Evolutionary conservation across 208 protist genomes (phyloP).

Genomic region (Leishmania gerbilli): DNA sequence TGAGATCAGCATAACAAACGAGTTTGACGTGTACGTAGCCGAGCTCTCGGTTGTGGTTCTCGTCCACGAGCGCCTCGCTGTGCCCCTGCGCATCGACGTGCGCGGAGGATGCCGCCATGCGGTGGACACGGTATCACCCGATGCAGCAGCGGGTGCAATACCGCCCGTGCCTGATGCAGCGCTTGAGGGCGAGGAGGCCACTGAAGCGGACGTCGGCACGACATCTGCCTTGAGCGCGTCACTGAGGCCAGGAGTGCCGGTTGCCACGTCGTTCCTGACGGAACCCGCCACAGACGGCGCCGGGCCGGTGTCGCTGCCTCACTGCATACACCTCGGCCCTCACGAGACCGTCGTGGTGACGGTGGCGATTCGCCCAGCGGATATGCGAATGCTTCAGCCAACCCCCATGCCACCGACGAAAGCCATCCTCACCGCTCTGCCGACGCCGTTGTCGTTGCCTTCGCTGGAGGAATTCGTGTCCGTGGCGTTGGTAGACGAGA

Average conservation of each 20-base stretch:
- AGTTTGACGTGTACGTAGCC: slow-evolving; percentile 43
- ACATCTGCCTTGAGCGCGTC: background rate
- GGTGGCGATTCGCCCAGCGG: slow-evolving; percentile 19
- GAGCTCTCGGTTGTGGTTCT: slow-evolving; percentile 38
- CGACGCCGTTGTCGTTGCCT: slow-evolving; percentile 33
- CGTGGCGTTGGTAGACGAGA: slow-evolving; percentile 74
- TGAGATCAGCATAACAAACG: slow-evolving; percentile 54
- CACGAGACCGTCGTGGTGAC: slow-evolving; percentile 30
- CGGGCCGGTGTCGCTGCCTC: slow-evolving; percentile 20
- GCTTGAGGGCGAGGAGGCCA: background rate
- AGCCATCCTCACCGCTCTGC: background rate
- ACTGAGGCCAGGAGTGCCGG: background rate
- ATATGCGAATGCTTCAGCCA: background rate
- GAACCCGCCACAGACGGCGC: slow-evolving; percentile 2
- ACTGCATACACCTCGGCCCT: slow-evolving; percentile 28
- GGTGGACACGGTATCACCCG: background rate
- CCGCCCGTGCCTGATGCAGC: background rate
- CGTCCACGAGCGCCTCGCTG: slow-evolving; percentile 42
- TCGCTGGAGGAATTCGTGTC: slow-evolving; percentile 71
- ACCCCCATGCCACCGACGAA: background rate
- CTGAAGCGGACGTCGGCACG: background rate
- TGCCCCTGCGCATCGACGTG: slow-evolving; percentile 48
- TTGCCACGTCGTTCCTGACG: slow-evolving; percentile 25
- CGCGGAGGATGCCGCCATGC: slow-evolving; percentile 19
- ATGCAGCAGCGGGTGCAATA: background rate